These are phyloP conservation scores for Schizophyllum amplum DNA, from an alignment of 1,284 basidiomycete genomes.

Conservation along the genomic window DNA sequence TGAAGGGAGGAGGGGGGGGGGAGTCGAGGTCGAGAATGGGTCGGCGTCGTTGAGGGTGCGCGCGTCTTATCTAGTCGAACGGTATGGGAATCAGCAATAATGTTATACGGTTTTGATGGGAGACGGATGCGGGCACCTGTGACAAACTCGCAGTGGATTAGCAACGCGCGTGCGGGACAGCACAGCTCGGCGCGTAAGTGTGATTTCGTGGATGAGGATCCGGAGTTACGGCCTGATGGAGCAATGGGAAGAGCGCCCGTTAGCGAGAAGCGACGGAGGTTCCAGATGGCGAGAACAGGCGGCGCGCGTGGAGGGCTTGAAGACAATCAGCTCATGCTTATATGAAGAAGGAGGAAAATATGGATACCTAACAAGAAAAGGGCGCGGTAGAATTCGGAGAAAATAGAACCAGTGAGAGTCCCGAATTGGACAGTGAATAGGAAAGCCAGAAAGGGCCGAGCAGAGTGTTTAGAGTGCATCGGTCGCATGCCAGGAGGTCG, in stretches of 20 bases:
- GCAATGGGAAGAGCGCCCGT: neutral
- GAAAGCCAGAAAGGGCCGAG: neutral
- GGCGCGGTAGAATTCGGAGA: neutral
- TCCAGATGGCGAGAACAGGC: neutral
- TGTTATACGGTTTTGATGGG: neutral
- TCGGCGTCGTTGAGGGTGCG: neutral
- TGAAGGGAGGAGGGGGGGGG: neutral
- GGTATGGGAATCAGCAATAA: neutral
- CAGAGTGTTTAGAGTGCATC: neutral
- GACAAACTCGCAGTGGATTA: neutral
- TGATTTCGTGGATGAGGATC: neutral
- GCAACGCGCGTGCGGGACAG: neutral
- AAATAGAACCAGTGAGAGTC: neutral
- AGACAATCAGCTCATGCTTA: no score
- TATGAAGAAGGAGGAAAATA: neutral
- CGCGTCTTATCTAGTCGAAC: neutral
- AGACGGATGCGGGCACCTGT: neutral
- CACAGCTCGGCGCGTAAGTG: neutral
- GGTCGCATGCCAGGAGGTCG: neutral
- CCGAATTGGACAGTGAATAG: neutral
- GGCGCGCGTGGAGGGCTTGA: neutral
- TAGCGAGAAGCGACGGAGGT: neutral
- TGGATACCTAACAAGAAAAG: neutral
- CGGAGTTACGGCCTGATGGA: neutral
- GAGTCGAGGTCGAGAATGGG: neutral